Evolutionary conservation across 371 early-diverging fungal genomes (phyloP), one percentile per base, ranked within the genome.

Genomic region (Actinomortierella ambigua): DNA sequence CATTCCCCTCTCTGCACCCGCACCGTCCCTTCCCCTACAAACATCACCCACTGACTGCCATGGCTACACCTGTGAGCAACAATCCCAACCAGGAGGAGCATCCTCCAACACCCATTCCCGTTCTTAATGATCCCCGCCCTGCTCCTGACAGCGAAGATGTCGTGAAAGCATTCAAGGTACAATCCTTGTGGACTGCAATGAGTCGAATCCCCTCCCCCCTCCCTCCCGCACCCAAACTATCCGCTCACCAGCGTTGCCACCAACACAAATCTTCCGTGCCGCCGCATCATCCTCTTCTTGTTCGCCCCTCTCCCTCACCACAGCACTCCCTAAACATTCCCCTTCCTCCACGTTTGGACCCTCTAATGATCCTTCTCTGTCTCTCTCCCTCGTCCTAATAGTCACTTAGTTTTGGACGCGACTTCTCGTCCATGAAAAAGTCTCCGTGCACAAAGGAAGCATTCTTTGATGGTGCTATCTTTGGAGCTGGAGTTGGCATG

Each of bases 361-460:
- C 8, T 27, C 28, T 50, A 7, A 14, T 27, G 14, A 7, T 24
- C 14, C 3, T 50, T 24, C 26, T 6, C 8, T 26, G 28, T 3
- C 41, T 2, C 22, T 18, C 14, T n/a, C 42, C n/a, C 24, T 7
- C n/a, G 18, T 14, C 34, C 2, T 1, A n/a, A 17, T 57, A 69
- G 75, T 57, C 75, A 20, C 27, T 73, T 9, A 68, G 67, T 39
- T 64, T 68, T 20, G 44, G 60, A 28, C 67, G 75, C 53, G 48
- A 73, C 40, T 57, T 73, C 42, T 57, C 68, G 7, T 54, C 68
- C 48, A 73, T 73, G 75, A 49, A 15, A 49, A 73, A 67, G 26
- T 73, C 75, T 1, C 75, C 75, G 3, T 73, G 75, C 27, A 55
- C 68, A 15, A 73, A 73, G 20, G 75, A 73, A 17, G 63, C 75